phyloP scores from a whole-genome alignment of 148 eudicot genomes.

The Beta vulgaris region DNA sequence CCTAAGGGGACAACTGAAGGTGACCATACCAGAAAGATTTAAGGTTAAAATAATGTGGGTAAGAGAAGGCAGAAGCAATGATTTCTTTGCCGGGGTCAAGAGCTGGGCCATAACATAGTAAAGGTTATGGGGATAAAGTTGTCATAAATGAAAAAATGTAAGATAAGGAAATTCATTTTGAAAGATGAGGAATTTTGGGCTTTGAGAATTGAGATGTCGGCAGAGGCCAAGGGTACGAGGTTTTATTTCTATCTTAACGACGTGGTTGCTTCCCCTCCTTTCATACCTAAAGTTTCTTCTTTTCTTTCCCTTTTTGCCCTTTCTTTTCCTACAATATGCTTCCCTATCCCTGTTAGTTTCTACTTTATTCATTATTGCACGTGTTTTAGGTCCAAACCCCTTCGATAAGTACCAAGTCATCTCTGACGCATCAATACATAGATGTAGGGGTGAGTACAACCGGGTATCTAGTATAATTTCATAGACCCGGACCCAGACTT shows the following conservation, averaged over 20 bases:
- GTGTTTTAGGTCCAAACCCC: not conserved
- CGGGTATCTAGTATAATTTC: too few species aligned
- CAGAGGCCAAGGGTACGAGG: constrained; percentile 29
- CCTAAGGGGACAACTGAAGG: not conserved
- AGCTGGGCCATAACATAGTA: constrained; percentile 5
- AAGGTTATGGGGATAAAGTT: not conserved
- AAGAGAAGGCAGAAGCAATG: not conserved
- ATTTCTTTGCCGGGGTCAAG: too few species aligned
- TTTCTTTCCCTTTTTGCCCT: not conserved
- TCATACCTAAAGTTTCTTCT: not conserved
- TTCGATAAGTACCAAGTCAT: too few species aligned
- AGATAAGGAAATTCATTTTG: not conserved
- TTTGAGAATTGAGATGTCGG: constrained; percentile 30
- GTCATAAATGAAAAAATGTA: not conserved
- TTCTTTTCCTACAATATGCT: not conserved
- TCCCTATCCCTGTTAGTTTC: not conserved
- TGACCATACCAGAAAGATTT: constrained; percentile 9
- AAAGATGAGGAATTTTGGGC: constrained; percentile 7
- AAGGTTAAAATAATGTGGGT: constrained; percentile 17
- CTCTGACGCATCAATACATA: too few species aligned
- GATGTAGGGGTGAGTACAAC: too few species aligned
- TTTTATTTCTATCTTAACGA: constrained; percentile 7
- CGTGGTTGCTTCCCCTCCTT: constrained; percentile 31
- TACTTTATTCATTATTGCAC: not conserved
- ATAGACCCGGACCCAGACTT: too few species aligned